Base-by-base conservation (phyloP, 768 basidiomycete genomes). In the Arthromyces matolae region DNA sequence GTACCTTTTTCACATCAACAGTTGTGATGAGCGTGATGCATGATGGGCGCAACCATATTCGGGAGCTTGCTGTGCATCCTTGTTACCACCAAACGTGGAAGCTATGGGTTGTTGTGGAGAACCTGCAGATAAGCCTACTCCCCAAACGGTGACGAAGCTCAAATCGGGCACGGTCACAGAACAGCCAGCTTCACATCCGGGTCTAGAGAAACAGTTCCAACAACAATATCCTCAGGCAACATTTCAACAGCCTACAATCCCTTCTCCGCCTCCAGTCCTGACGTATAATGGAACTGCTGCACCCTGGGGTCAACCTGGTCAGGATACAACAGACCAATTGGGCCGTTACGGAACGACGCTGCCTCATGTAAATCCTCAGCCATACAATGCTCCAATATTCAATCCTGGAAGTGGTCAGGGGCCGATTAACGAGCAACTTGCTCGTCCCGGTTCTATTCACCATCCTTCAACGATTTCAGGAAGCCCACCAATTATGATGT, bases 21-120 rank as follows among this genome's bases (percentile, higher is more conserved):
- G 45, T 34, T 36, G 47, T 51, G 53, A 54, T 42, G 45, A 41
- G 16, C 14, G 27, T 42, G 24, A 19, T n/a, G 53, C 51, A 55
- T 32, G 16, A 42, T 40, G 25, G 25, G 24, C 24, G 16, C 3
- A 14, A 25, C n/a, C 42, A 29, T n/a, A 7, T 32, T 50, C 47
- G 10, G 35, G 43, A 28, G 24, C 40, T 29, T 50, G 27, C 29
- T 31, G 27, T 33, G 45, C 25, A 14, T 31, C 45, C 35, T 47
- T 34, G 33, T 43, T 38, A 42, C 45, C 47, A 19, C 33, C 22
- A 45, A 44, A 50, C 53, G 31, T 42, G 38, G 16, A 22, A n/a
- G 67, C 55, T 55, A 86, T 84, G 82, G 73, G 79, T 53, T 88
- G 87, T 58, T 89, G 86, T 60, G 83, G 84, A n/a, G 73, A 77